Percentiles rank a stretch among this genome's conserved stretches.
Conservation (phyloP, 2,329 filamentous ascomycete genomes). For the Neoarthrinium moseri region DNA sequence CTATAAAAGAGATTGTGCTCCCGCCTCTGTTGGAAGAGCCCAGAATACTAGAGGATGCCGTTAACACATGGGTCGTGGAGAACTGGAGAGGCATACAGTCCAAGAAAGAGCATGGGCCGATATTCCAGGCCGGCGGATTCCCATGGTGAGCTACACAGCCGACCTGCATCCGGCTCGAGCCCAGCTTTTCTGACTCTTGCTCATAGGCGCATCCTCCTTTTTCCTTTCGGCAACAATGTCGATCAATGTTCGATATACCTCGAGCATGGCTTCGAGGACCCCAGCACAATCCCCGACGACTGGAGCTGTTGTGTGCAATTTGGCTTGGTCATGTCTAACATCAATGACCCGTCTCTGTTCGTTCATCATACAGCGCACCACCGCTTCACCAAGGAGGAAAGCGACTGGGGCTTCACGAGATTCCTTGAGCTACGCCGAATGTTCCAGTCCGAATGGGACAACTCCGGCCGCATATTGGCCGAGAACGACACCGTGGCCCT, state of each 20-base stretch:
- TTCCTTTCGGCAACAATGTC: conserved; percentile 91
- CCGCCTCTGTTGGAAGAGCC: conserved; percentile 72
- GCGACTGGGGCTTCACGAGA: conserved; percentile 98
- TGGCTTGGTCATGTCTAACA: conserved; percentile 89
- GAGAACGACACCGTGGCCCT: conserved; percentile 77
- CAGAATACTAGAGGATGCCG: conserved; percentile 72
- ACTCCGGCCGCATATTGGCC: conserved; percentile 65
- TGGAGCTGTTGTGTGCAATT: conserved; percentile 99
- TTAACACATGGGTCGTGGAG: conserved; percentile 84
- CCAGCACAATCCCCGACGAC: conserved; percentile 74
- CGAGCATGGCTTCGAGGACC: conserved; percentile 84
- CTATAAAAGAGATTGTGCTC: conserved; percentile 80
- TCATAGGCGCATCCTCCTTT: conserved; percentile 84
- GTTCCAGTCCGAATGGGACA: conserved; percentile 77
- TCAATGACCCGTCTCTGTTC: conserved; percentile 84
- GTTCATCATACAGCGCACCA: conserved; percentile 84
- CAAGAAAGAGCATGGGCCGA: conserved; percentile 82
- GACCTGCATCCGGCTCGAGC: too few species aligned
- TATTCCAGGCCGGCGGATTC: conserved; percentile 81
- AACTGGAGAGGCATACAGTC: conserved; percentile 70
- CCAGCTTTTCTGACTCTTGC: conserved; percentile 14
- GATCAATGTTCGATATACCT: conserved; percentile 94
- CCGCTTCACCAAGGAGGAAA: conserved; percentile 93
- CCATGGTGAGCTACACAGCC: conserved; percentile 87
- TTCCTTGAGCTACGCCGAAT: conserved; percentile 87